Base-by-base conservation (phyloP, 2,329 filamentous ascomycete species). In the Colletotrichum filicis region DNA sequence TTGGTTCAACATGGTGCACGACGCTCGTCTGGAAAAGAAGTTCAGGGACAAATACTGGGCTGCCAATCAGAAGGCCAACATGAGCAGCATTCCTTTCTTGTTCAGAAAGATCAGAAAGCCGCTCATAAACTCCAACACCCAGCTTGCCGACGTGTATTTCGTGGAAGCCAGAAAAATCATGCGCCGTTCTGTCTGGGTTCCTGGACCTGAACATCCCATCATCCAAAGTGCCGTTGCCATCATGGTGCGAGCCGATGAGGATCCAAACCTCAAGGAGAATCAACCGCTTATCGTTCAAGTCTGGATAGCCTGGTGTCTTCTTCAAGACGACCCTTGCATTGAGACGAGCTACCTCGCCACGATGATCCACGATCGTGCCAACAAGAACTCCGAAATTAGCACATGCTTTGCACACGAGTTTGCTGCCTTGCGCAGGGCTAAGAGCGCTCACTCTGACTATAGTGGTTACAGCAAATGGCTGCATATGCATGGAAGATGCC, bases 161-260 rank as follows among this genome's bases (percentile, higher is more conserved):
- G 28, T 19, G 11, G 22, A 12, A 30, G 70, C 66, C 12, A 65
- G 32, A 28, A 66, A 65, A n/a, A 61, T 73, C 11, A 37, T 73
- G 26, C 28, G 66, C 11, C 70, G 66, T 19, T 73, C 70, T 3
- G 66, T 73, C 16, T 66, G 35, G 28, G 66, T 73, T 46, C 42
- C 30, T 14, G 46, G 56, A 4, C 32, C 49, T 1, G 66, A 57
- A 22, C 70, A 73, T 24, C 66, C 70, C 26, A 57, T 73, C 46
- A 66, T 70, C 7, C 66, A 61, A 1, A 73, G 70, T 24, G 70
- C 70, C 2, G 70, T 70, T n/a, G 70, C 70, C 49, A 70, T 70
- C 32, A 73, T 73, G 70, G 56, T 57, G 11, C 9, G 60, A 30
- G 70, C 70, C 1, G 46, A 61, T 22, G 26, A 65, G 9, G 11